Evolutionary conservation across 1,284 basidiomycete genomes (phyloP), one percentile per base, ranked within the genome.

Genomic region (Trichosporon sp.): DNA sequence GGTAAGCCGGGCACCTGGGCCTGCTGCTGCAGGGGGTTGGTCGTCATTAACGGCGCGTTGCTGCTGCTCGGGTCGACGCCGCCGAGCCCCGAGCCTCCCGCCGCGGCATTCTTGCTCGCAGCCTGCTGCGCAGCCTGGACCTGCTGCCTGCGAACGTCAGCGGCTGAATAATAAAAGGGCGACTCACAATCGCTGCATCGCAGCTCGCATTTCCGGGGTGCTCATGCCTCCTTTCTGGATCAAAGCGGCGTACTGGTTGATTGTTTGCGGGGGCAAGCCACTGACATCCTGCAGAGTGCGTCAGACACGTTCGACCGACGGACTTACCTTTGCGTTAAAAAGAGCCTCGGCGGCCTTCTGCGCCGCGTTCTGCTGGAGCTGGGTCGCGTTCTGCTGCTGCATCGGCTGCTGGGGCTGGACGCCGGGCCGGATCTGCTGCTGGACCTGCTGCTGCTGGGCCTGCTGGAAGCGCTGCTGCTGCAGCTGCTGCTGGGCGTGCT

Each of bases 241-340:
- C 23, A 70, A 29, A 12, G 62, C 35, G 3, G 63, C 56, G 69
- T 72, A 72, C 27, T 70, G 67, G 63, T 53, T 70, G 65, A 72
- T 31, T 25, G 64, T 64, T 21, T 56, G 42, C 58, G 62, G 68
- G 4, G 65, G 34, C 2, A 72, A 21, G 1, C 23, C 34, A 13
- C 65, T 63, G 34, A 71, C 29, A 32, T 72, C 71, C 71, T 72
- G 53, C 27, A 60, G 56, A 32, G n/a, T 31, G 8, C 15, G 56
- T 60, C 56, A 60, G 56, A 18, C 9, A 31, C 6, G 56, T 68
- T 35, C 64, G 64, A n/a, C 13, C 2, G 42, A 23, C n/a, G 23
- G 31, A 56, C 71, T 11, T 8, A 72, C 71, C 60, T 68, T 70
- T 6, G 65, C 38, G 38, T 68, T 67, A 23, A 69, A 27, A 31